These are phyloP conservation scores for Colletotrichum sp. DNA, from an alignment of 2,329 filamentous ascomycete genomes.

Conservation along the genomic window DNA sequence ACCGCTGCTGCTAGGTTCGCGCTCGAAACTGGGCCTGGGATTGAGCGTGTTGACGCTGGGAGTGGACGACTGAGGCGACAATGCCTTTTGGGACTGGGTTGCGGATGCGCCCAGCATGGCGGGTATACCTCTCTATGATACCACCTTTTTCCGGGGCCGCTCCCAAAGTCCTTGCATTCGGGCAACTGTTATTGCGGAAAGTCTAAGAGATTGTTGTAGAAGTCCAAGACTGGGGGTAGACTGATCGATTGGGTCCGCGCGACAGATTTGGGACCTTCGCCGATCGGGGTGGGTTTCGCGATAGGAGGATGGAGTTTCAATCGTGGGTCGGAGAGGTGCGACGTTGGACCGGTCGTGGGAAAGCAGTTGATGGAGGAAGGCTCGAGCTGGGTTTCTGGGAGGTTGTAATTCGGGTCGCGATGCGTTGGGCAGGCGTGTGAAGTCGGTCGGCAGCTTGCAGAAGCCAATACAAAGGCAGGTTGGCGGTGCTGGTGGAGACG, in stretches of 20 bases:
- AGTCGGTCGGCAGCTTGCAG: conserved; percentile 4
- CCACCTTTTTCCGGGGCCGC: conserved; percentile 20
- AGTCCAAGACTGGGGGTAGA: background rate
- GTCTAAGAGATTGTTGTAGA: background rate
- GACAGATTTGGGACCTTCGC: background rate
- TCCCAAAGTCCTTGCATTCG: conserved; percentile 21
- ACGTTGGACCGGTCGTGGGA: background rate
- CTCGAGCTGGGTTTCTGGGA: background rate
- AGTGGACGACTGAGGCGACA: conserved; percentile 42
- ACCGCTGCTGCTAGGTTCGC: conserved; percentile 46
- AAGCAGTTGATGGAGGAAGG: background rate
- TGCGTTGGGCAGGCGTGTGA: background rate
- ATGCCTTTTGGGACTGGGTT: conserved; percentile 59
- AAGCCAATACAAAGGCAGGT: conserved; percentile 12
- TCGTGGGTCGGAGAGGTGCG: background rate
- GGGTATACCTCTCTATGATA: conserved; percentile 24
- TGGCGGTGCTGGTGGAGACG: conserved; percentile 11
- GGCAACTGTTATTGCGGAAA: conserved; percentile 10
- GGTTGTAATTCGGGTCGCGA: background rate
- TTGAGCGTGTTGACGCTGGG: conserved; percentile 39
- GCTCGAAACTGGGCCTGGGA: conserved; percentile 57
- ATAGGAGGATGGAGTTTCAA: background rate
- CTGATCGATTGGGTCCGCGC: background rate
- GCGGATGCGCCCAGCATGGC: conserved; percentile 59
- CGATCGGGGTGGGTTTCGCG: background rate